Base-by-base conservation (phyloP, 352 stramenopile genomes). In the Phytophthora sp. region DNA sequence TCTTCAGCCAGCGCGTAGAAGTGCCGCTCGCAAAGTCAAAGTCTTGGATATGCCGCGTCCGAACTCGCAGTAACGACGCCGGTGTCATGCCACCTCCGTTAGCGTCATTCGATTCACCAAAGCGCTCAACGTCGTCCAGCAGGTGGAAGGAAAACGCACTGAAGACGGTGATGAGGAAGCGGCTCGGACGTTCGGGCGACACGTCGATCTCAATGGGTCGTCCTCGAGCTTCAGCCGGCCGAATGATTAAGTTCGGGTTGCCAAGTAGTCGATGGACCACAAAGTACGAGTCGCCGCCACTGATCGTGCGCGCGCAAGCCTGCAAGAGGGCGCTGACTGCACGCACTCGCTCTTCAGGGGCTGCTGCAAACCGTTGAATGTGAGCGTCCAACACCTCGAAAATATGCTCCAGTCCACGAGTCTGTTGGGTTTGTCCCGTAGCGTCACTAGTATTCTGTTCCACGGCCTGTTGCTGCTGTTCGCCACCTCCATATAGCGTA, bases 111-210 rank as follows among this genome's bases (percentile, higher is more conserved):
- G 69, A 66, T 39, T 81, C 71, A 16, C 77, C 79, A 55, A 82
- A 91, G 27, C 84, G 78, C 56, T 93, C 85, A 5, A 93, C 81
- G 56, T 91, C 82, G n/a, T 91, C 77, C 42, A 91, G 69, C n/a
- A 86, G 72, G 64, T 91, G 85, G 46, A 93, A 91, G 4, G 79
- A 88, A 46, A 93, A 93, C 2, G 80, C 79, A 46, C 85, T 93
- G 23, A 88, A 88, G 3, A 93, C 80, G 0, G 81, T 91, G 58
- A 93, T 93, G 20, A 86, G 71, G 54, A 93, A 90, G 24, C 84
- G 78, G 31, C 69, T 82, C 8, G 82, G 81, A 18, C 75, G 86
- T 0, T 77, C 71, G 8, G 71, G 53, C 12, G 77, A 89, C 3
- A 91, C 79, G 16, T 91, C 78, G 35, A 93, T 88, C 52, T 91